A percentile compares a stretch with the other conserved stretches of the same genome.
Evolutionary conservation across 306 rosid species (phyloP).

Genomic region (Vicia villosa): DNA sequence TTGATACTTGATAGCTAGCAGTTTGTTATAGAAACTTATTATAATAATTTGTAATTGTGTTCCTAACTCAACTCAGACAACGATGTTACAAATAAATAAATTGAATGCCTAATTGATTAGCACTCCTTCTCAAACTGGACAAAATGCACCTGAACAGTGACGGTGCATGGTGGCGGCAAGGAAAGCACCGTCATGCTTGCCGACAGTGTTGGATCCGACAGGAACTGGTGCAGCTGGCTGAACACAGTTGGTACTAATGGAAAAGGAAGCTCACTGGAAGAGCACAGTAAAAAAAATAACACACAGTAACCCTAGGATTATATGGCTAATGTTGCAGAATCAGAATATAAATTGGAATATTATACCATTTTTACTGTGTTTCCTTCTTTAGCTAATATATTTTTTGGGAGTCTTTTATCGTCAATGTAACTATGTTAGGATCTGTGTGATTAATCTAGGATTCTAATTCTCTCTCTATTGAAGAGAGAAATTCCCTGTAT

Average conservation of each 20-base stretch:
- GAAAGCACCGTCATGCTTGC: not conserved
- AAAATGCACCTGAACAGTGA: not conserved
- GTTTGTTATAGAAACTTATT: slow-evolving; percentile 3
- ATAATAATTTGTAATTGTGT: not conserved
- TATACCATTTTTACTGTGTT: too few relatives aligned
- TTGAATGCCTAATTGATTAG: not conserved
- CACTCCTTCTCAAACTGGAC: not conserved
- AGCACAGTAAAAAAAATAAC: not conserved
- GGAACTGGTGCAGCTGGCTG: not conserved
- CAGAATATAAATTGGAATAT: too few relatives aligned
- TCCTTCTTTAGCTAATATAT: too few relatives aligned
- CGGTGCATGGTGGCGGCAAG: not conserved
- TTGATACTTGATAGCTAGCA: slow-evolving; percentile 21
- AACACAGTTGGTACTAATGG: not conserved
- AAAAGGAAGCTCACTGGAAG: not conserved
- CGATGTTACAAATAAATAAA: not conserved
- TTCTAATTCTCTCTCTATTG: too few relatives aligned
- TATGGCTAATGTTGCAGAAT: not conserved
- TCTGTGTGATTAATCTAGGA: too few relatives aligned
- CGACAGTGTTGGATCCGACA: not conserved
- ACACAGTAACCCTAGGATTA: not conserved
- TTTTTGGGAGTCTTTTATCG: too few relatives aligned
- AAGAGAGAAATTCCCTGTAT: too few relatives aligned
- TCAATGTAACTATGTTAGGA: too few relatives aligned
- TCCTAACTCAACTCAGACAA: not conserved